Evolutionary conservation across 345 rosid species (phyloP), one percentile per base, ranked within the genome.

Genomic region (Heritiera littoralis): DNA sequence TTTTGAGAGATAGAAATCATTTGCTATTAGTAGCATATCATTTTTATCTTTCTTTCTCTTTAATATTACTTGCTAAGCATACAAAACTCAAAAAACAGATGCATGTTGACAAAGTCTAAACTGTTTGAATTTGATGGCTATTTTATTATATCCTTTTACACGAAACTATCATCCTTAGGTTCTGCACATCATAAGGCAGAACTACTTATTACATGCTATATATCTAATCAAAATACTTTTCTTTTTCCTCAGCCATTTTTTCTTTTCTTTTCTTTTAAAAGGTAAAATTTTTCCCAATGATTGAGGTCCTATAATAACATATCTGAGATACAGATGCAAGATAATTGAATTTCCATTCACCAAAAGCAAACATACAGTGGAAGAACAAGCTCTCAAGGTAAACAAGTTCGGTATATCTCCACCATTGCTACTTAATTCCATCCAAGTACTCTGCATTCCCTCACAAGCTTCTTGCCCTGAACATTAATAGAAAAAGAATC

Each of bases 381-480:
- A 89, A 46, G 92, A 89, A 89, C 94, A 91, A 67, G 90, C 82
- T 79, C 87, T 89, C 87, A 89, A 49, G 51, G 87, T 51, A 85
- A 82, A 85, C 65, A 84, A 76, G 46, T 41, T 81, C 15, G 74
- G 81, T 71, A 58, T 70, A 71, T 66, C 67, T 81, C 69, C 85
- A 84, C 79, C 81, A 81, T 65, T 67, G 35, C 79, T 74, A 85
- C 81, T 56, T 72, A 68, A 81, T 80, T 80, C 84, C 59, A 56
- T 72, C 85, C 55, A 77, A 81, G 76, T 77, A 72, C 79, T 86
- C 43, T 52, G 84, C 78, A 65, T 71, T 77, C 80, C 83, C 61
- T 56, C 78, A 80, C 60, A 38, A 82, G 89, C 89, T 76, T 58
- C 85, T 81, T 85, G 81, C 87, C 92, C 97, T 90, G 85, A 56